Base-by-base conservation (phyloP, 345 rosid genomes). In the Punica granatum region DNA sequence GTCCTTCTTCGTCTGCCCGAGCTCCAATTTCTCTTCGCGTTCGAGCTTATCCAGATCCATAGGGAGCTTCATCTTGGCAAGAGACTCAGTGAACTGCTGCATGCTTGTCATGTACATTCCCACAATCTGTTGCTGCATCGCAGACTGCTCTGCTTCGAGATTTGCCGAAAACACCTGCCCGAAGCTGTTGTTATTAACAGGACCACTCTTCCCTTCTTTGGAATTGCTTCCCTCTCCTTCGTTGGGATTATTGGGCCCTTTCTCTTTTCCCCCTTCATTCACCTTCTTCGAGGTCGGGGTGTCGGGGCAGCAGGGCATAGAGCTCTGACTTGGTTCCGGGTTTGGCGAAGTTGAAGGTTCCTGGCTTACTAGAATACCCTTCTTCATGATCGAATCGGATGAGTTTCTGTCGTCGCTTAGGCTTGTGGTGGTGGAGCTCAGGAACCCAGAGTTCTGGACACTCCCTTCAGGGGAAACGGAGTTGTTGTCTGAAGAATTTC, bases 101-200 rank as follows among this genome's bases (percentile, higher is more conserved):
- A 92, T 87, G 67, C 97, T 93, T 64, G 90, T 93, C 97, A 93
- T 93, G 81, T 93, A 93, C 94, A 93, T 87, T 71, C 91, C 97
- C 39, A 90, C 97, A 70, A 89, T 94, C 68, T 89, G 92, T 78
- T 89, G 86, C 80, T 94, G 97, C 96, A 94, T 89, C 56, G 91
- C 88, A 7, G 95, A 76, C 67, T 90, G 93, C 77, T 81, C 96
- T 6, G 87, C 81, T 64, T 84, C 92, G 3, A 71, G 69, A 64
- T 86, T 81, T 28, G 80, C 72, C 37, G 84, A 72, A 67, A 81
- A 78, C 30, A 76, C 80, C 60, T 68, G 70, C 35, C 76, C 76
- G 51, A 71, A 72, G 51, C 69, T 69, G 3, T 21, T 10, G 23
- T 75, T 7, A 56, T 54, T 37, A 37, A 4, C 6, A 37, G 41